Evolutionary conservation across 257 asterid species (phyloP), one percentile per base, ranked within the genome.

Genomic region (Leonotis leonurus): DNA sequence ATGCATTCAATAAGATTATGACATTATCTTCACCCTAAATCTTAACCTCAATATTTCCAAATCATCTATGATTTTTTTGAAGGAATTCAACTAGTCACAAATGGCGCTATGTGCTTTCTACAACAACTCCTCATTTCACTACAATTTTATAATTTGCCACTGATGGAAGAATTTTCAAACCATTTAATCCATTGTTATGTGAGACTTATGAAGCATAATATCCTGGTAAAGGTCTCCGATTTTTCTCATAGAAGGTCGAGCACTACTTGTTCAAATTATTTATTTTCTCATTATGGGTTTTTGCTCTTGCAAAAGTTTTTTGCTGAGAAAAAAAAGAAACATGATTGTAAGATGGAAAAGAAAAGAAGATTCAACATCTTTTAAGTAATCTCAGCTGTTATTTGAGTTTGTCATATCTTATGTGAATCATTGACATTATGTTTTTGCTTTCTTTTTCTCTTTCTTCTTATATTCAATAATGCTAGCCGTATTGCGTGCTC

Each of bases 181-280:
- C 99, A 65, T 89, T 92, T 69, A 89, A 92, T 83, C 99, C 99
- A 0, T 64, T 92, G 70, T 72, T 92, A 61, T 96, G 98, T 65
- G 98, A 91, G 83, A 91, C 98, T 17, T 91, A 86, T 59, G 98
- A 91, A 78, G 96, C 99, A 8, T 95, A 86, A 46, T 92, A 72
- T 78, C 85, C 95, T 12, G 99, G 89, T 73, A 89, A 92, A 80
- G 99, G 99, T 72, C 81, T 92, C 64, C 77, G 85, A 3, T 89
- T 92, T 74, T 80, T 89, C 72, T 86, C 99, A 14, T 97, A 92
- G 80, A 92, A 92, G 97, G 99, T 92, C n/a, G 46, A 32, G 39
- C 32, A 46, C 44, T 58, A 20, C 41, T 33, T 5, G 61, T 58
- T 61, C n/a, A 66, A 56, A 26, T 13, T 40, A n/a, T 44, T 44